Evolutionary conservation across 495 filamentous ascomycete species (phyloP).

Genomic region (Trichocladium antarcticum): DNA sequence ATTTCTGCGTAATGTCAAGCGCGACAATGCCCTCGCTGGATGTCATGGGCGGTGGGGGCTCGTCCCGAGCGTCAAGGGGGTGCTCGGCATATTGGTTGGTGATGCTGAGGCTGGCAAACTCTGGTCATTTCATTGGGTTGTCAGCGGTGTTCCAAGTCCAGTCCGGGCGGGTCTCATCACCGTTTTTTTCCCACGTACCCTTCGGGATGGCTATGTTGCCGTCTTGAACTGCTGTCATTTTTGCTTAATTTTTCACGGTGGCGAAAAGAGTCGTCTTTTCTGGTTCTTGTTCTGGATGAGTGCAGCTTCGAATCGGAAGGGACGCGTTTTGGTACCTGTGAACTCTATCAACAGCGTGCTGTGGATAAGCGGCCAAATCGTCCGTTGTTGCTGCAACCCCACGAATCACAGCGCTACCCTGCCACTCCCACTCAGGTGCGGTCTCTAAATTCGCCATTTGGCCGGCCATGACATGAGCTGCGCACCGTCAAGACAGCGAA

Average conservation of each 20-base stretch:
- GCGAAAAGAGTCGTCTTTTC: no score
- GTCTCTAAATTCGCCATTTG: no score
- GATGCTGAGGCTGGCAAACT: slow-evolving; percentile 17
- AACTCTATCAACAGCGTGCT: no score
- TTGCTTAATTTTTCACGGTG: neutral
- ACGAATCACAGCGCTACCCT: no score
- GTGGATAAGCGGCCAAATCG: neutral
- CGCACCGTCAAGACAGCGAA: no score
- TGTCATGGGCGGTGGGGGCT: slow-evolving; percentile 26
- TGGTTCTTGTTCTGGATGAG: no score
- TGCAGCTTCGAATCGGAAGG: neutral
- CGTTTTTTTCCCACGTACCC: neutral
- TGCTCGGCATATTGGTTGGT: slow-evolving; percentile 16
- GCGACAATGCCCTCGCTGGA: slow-evolving; percentile 43
- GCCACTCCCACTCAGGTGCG: no score
- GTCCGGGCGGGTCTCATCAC: no score
- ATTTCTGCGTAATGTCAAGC: slow-evolving; percentile 68
- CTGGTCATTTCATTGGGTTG: slow-evolving; percentile 2
- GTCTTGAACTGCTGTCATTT: neutral
- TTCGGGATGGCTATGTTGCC: neutral
- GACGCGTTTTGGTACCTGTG: neutral
- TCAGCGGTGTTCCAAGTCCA: no score
- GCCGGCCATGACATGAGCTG: no score
- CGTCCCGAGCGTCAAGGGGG: neutral
- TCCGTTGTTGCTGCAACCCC: neutral